phyloP scores from a whole-genome alignment of 2,329 filamentous ascomycete genomes.

The Zymoseptoria ardabiliae region DNA sequence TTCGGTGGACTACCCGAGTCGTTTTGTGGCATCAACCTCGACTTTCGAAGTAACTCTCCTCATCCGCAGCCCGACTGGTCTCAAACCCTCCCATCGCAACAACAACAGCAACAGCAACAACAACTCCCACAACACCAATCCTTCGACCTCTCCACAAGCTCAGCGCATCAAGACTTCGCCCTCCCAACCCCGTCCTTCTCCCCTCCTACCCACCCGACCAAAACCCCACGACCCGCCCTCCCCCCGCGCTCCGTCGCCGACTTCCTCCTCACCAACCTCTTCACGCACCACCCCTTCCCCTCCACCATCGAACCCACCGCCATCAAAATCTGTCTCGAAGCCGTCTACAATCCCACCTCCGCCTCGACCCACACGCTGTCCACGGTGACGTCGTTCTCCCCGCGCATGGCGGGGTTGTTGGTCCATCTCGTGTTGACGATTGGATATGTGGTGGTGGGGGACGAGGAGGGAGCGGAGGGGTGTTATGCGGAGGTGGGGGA shows the following conservation, averaged over 20 bases:
- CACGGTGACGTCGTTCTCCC: slow-evolving; percentile 6
- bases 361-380: slow-evolving; percentile 1
- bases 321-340: slow-evolving; percentile 11
- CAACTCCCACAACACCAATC: neutral
- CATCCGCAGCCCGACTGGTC: neutral
- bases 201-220: slow-evolving; percentile 1
- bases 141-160: slow-evolving; percentile 1
- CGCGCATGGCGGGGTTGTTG: slow-evolving; percentile 9
- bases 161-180: slow-evolving; percentile 3
- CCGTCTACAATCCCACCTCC: slow-evolving; percentile 3
- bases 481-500: neutral
- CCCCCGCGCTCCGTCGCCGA: slow-evolving; percentile 2
- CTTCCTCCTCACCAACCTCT: slow-evolving; percentile 2
- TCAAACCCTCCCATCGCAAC: neutral
- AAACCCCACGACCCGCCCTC: neutral
- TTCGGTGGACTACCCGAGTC: slow-evolving; percentile 10
- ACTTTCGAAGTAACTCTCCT: neutral
- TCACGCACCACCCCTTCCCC: neutral
- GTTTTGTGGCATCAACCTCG: slow-evolving; percentile 6
- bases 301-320: slow-evolving; percentile 8
- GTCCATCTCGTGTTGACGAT: slow-evolving; percentile 9
- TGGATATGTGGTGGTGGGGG: neutral
- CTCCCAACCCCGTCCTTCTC: neutral
- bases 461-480: neutral
- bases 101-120: neutral